Percentiles rank a stretch among this genome's conserved stretches.
Evolutionary conservation across 2,329 filamentous ascomycete species (phyloP).

Genomic region (Gyromitra esculenta): DNA sequence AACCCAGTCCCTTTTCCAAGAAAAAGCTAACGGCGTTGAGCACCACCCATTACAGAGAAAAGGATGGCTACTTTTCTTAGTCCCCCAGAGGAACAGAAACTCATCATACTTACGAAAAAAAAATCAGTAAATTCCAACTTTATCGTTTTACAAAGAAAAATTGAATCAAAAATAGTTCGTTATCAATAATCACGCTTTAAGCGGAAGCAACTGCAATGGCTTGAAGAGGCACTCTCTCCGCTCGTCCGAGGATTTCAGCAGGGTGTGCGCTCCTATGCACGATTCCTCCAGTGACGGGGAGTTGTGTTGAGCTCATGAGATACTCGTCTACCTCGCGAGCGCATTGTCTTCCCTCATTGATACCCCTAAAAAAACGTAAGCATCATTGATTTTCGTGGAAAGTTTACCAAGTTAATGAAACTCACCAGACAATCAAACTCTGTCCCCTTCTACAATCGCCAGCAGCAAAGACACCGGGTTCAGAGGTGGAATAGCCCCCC

Average conservation of each 20-base stretch:
- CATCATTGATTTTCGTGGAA: constrained; percentile 8
- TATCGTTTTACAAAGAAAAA: constrained; percentile 18
- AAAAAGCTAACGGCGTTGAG: constrained; percentile 17
- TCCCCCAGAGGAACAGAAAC: constrained; percentile 9
- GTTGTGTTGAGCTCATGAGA: constrained; percentile 79
- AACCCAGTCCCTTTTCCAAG: constrained; percentile 8
- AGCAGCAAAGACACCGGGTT: constrained; percentile 89
- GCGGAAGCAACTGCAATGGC: constrained; percentile 47
- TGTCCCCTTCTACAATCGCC: constrained; percentile 95
- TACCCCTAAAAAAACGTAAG: constrained; percentile 72
- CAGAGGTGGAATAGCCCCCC: constrained; percentile 87
- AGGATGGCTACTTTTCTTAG: constrained; percentile 7
- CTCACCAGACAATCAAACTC: constrained; percentile 93
- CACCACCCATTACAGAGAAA: constrained; percentile 2
- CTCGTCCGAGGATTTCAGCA: constrained; percentile 48
- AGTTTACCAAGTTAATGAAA: constrained; percentile 54
- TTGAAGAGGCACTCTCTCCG: constrained; percentile 33
- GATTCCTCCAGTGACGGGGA: constrained; percentile 93
- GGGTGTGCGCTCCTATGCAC: constrained; percentile 70
- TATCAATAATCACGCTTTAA: constrained; percentile 14
- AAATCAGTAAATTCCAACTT: constrained; percentile 2
- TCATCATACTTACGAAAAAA: constrained; percentile 9
- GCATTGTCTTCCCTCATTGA: constrained; percentile 94
- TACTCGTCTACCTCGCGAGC: constrained; percentile 91
- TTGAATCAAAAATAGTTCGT: background rate